Conservation (phyloP, 176 grass and related monocot genomes). For the Zoysia pacifica region DNA sequence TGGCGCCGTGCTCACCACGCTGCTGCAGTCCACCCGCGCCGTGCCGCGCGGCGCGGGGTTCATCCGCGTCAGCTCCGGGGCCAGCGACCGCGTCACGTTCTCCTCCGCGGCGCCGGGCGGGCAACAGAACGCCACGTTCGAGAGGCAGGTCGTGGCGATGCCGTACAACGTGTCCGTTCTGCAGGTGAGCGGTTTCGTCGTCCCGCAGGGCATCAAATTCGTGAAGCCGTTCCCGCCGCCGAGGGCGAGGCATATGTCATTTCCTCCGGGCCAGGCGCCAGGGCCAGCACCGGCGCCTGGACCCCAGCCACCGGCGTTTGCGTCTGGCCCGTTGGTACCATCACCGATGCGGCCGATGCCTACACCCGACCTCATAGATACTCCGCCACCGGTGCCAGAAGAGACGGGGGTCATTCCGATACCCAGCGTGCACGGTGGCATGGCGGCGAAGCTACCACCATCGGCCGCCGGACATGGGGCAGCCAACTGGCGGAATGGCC, state of each 20-base stretch:
- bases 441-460: conserved; percentile 25
- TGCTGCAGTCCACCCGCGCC: conserved; percentile 46
- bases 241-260: conserved; percentile 25
- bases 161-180: conserved; percentile 64
- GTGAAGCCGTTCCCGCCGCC: conserved; percentile 11
- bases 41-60: conserved; percentile 40
- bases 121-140: conserved; percentile 36
- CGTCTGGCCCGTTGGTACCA: background rate
- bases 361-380: background rate
- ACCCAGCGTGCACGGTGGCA: conserved; percentile 41
- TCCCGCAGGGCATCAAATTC: conserved; percentile 14
- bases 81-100: conserved; percentile 26
- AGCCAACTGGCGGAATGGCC: background rate
- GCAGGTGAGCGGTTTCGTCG: conserved; percentile 49
- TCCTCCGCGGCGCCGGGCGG: conserved; percentile 43
- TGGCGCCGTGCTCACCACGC: conserved; percentile 56
- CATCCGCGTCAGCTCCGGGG: conserved; percentile 34
- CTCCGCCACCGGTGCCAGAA: background rate
- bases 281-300: background rate
- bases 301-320: background rate
- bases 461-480: background rate
- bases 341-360: conserved; percentile 36
- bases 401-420: conserved; percentile 32
- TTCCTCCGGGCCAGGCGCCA: background rate
- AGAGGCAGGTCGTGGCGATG: conserved; percentile 37